Evolutionary conservation across 2,329 filamentous ascomycete species (phyloP), one percentile per base, ranked within the genome.

Genomic region (Pseudogymnoascus sp.): DNA sequence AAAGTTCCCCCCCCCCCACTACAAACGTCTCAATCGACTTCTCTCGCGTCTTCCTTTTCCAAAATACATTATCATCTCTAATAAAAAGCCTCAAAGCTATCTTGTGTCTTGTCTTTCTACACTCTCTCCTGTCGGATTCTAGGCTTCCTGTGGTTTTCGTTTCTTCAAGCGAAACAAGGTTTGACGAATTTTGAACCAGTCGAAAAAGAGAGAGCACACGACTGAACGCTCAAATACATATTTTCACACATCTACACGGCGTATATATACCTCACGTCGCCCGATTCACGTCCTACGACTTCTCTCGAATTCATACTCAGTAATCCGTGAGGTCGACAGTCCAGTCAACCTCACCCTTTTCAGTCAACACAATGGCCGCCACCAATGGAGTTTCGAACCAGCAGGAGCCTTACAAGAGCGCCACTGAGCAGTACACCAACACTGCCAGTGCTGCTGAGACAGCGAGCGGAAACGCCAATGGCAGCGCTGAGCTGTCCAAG

Each of bases 401-500:
- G 66, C 71, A 73, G 67, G 71, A 74, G 37, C 71, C 73, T 64
- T 72, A 73, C 70, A 73, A 72, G 68, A 67, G 63, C 39, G 65
- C 67, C 40, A 68, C 68, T 34, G 73, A 74, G 65, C 70, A 72
- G 64, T 73, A 73, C 42, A 65, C 72, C 64, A 70, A 71, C 65
- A 74, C 72, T 61, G 70, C 71, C 45, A 69, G 68, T 63, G 62
- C 71, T 37, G 63, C 63, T 26, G 69, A 71, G 31, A 65, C 71
- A 12, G 68, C 65, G 51, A 68, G 66, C 54, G 71, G 69, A 70
- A 73, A 72, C 66, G 70, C 72, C 67, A 68, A 72, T 42, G 71
- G 71, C 63, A 78, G 75, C 71, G 78, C 73, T 73, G 80, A 83
- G 70, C 78, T 86, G 42, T 81, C 82, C 71, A 97, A 96, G 81